A percentile compares a stretch with the other conserved stretches of the same genome.
Conservation (phyloP, 164 flowering plant genomes). For the Liriodendron chinense region DNA sequence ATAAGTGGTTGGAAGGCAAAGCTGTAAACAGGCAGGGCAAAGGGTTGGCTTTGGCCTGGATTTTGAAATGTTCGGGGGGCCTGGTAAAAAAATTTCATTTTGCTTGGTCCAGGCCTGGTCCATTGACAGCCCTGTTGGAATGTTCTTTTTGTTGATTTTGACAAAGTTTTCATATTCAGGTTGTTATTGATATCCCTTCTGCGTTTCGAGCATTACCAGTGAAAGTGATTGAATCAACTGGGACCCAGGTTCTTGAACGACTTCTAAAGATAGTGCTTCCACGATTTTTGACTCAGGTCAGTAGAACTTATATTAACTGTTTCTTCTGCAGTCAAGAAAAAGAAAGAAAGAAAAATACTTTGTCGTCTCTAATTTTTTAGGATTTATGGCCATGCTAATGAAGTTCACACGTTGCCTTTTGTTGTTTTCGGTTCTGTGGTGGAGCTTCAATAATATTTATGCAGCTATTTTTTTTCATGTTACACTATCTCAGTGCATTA, state of each 20-base stretch:
- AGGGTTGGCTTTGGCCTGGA: neutral
- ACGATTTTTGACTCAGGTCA: constrained; percentile 83
- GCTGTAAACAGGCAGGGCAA: neutral
- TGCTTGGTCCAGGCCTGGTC: neutral
- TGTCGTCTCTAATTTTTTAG: neutral
- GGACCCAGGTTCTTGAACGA: constrained; percentile 78
- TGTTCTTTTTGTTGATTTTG: neutral
- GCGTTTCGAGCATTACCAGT: constrained; percentile 70
- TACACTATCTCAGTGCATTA: neutral
- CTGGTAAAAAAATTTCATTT: neutral
- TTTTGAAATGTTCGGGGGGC: neutral
- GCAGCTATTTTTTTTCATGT: neutral
- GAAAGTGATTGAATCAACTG: constrained; percentile 70
- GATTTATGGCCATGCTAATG: neutral
- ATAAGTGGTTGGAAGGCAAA: neutral
- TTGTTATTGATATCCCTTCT: constrained; percentile 74
- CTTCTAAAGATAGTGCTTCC: constrained; percentile 83
- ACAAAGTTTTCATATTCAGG: constrained; percentile 36
- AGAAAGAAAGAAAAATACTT: neutral
- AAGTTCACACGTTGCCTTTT: neutral
- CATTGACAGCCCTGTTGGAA: neutral
- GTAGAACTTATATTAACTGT: constrained; percentile 3
- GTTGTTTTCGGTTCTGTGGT: too few species aligned
- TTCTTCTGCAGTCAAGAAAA: neutral
- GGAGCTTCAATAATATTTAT: too few species aligned